Conservation (phyloP, 78 protist genomes). For the Acrasis kona region DNA sequence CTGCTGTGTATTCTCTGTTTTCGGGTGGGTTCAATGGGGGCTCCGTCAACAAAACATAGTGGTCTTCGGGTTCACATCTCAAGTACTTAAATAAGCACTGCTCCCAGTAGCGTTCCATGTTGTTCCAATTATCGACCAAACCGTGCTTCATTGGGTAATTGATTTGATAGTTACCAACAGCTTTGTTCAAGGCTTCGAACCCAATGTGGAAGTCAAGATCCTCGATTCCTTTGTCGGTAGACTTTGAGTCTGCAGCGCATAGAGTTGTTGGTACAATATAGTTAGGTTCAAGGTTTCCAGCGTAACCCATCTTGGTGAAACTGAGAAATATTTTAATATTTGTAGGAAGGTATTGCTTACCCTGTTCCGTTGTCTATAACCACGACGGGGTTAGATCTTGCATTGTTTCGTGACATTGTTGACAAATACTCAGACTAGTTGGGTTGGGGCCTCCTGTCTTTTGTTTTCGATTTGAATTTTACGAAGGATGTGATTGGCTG, state of each 20-base stretch:
- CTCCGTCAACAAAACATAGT: slow-evolving; percentile 93
- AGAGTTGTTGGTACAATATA: slow-evolving; percentile 85
- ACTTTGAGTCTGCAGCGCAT: not conserved
- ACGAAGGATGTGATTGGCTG: no score
- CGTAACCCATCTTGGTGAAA: slow-evolving; percentile 98
- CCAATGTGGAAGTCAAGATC: slow-evolving; percentile 98
- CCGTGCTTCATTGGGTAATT: slow-evolving; percentile 88
- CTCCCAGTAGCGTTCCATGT: slow-evolving; percentile 96
- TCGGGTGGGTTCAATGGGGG: slow-evolving; percentile 98
- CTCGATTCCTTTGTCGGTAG: slow-evolving; percentile 54
- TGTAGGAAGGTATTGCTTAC: slow-evolving; percentile 23
- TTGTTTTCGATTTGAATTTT: no score
- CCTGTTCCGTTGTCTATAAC: slow-evolving; percentile 96
- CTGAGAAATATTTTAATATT: slow-evolving; percentile 29
- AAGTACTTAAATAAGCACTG: slow-evolving; percentile 93
- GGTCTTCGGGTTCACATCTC: slow-evolving; percentile 97
- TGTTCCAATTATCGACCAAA: slow-evolving; percentile 91
- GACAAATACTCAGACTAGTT: no score
- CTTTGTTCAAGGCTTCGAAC: slow-evolving; percentile 45
- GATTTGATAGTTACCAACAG: not conserved
- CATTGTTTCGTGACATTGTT: no score
- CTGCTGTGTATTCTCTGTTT: slow-evolving; percentile 98
- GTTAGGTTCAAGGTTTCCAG: slow-evolving; percentile 90
- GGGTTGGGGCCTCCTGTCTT: no score
- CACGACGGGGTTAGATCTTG: slow-evolving; percentile 56